These are phyloP conservation scores for Physcomitrium patens DNA, from an alignment of 225 moss, liverwort and hornwort species.

Conservation along the genomic window DNA sequence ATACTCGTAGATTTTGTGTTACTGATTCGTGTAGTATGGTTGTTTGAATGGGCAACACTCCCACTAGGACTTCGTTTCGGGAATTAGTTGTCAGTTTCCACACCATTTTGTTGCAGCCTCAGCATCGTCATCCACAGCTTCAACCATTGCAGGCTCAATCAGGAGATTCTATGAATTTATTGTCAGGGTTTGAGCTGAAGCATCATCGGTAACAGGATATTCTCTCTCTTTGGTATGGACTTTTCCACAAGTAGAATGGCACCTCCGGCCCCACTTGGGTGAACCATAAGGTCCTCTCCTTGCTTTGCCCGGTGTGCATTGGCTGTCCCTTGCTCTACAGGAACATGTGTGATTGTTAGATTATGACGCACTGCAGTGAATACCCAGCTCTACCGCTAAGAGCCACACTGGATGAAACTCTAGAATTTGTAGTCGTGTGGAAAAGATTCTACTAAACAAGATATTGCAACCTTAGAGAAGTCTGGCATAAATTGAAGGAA, in stretches of 20 bases:
- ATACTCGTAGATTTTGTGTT: too few species aligned
- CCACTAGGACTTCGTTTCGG: too few species aligned
- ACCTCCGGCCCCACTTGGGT: conserved; percentile 77
- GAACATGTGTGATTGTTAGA: conserved; percentile 63
- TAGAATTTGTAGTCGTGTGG: conserved; percentile 53
- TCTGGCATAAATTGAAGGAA: conserved; percentile 47
- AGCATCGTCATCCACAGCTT: background rate
- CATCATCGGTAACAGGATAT: conserved; percentile 63
- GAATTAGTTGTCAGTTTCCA: too few species aligned
- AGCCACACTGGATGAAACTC: conserved; percentile 70
- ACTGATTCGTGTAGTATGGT: too few species aligned
- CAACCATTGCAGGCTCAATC: conserved; percentile 27
- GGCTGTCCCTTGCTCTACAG: conserved; percentile 74
- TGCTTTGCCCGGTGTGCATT: conserved; percentile 80
- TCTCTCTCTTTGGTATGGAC: conserved; percentile 60
- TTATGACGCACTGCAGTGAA: conserved; percentile 53
- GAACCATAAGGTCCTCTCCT: conserved; percentile 59
- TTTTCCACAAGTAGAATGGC: conserved; percentile 66
- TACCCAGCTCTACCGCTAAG: conserved; percentile 68
- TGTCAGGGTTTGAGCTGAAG: conserved; percentile 37
- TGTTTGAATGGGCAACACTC: too few species aligned
- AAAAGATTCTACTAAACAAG: conserved; percentile 80
- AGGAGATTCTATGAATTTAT: conserved; percentile 44
- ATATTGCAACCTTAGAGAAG: conserved; percentile 56
- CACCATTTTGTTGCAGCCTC: background rate